A percentile compares a stretch with the other conserved stretches of the same genome.
Evolutionary conservation across 345 rosid genomes (phyloP).

Genomic region (Eucalyptus sp.): DNA sequence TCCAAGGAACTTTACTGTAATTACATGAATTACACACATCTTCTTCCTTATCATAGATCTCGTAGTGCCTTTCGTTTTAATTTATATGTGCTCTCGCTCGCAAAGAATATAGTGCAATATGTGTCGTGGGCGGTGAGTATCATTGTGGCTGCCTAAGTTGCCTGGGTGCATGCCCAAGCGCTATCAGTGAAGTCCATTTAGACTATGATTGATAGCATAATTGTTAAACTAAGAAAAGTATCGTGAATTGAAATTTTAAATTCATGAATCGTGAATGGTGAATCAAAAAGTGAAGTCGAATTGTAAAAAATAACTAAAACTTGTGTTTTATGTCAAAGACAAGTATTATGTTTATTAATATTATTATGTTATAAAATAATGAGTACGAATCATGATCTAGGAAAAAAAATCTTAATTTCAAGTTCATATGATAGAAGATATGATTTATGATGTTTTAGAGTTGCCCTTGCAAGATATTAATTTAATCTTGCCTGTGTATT

Average conservation of each 20-base stretch:
- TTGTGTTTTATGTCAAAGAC: not conserved
- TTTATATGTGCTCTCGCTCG: not conserved
- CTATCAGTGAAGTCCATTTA: not conserved
- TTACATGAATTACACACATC: not conserved
- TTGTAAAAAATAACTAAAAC: not conserved
- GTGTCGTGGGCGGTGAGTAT: not conserved
- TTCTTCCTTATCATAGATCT: not conserved
- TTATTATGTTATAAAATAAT: not conserved
- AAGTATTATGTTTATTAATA: not conserved
- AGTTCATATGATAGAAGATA: not conserved
- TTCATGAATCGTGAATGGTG: not conserved
- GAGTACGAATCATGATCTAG: not conserved
- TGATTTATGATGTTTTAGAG: not conserved
- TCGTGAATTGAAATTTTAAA: not conserved
- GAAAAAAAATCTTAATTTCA: not conserved
- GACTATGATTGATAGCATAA: not conserved
- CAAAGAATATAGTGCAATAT: not conserved
- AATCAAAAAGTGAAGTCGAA: not conserved
- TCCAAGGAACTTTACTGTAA: not conserved
- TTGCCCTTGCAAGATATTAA: not conserved
- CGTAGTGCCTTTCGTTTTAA: not conserved
- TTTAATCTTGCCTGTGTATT: not conserved
- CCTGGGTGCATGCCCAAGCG: not conserved
- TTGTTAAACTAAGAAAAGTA: not conserved
- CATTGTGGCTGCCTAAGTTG: not conserved